Conservation (phyloP, 2,329 filamentous ascomycete genomes). For the Thelonectria blattea region DNA sequence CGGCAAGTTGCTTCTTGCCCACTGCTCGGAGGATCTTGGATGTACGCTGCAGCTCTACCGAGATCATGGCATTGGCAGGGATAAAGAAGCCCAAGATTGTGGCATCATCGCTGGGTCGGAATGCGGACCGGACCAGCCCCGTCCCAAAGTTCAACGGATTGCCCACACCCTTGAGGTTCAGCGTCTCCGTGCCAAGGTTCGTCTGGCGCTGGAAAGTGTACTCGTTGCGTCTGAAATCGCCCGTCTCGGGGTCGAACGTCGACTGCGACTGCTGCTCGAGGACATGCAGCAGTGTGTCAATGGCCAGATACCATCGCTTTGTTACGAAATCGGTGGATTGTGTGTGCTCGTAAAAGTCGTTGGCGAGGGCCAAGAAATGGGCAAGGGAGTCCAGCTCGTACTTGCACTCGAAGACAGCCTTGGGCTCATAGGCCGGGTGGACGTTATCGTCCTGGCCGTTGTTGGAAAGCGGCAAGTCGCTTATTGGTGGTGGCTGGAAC, state of each 20-base stretch:
- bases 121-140: constrained; percentile 86
- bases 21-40: constrained; percentile 70
- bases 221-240: constrained; percentile 70
- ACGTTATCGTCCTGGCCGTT: constrained; percentile 87
- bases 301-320: constrained; percentile 76
- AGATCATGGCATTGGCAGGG: constrained; percentile 95
- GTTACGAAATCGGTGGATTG: constrained; percentile 80
- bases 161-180: constrained; percentile 81
- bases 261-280: constrained; percentile 79
- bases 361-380: constrained; percentile 84
- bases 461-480: constrained; percentile 70
- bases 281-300: constrained; percentile 76
- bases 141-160: constrained; percentile 88
- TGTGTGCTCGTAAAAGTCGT: constrained; percentile 85
- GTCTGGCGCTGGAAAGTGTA: constrained; percentile 90
- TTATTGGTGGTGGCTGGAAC: constrained; percentile 91
- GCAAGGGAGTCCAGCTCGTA: constrained; percentile 97
- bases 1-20: constrained; percentile 59
- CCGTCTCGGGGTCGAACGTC: constrained; percentile 76
- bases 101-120: constrained; percentile 93
- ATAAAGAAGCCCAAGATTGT: constrained; percentile 95
- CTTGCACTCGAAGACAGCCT: constrained; percentile 95
- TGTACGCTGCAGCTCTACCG: constrained; percentile 81
- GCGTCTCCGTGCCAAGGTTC: constrained; percentile 84
- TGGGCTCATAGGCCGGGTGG: constrained; percentile 84